Base-by-base conservation (phyloP, 768 basidiomycete genomes). In the Boletales sp. region DNA sequence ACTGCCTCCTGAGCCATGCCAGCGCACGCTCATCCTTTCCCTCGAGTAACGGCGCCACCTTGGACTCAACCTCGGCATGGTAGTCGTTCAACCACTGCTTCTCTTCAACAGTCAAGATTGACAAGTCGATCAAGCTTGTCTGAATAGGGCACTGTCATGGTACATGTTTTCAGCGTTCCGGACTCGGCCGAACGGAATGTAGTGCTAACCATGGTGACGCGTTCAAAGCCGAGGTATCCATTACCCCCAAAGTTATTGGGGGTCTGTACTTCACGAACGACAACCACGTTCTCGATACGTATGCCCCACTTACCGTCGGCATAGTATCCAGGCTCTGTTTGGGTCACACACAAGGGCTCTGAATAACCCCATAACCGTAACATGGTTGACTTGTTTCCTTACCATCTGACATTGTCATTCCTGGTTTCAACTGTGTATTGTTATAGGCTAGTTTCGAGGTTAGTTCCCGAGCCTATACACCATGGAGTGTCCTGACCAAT, bases 381-480 rank as follows among this genome's bases (percentile, higher is more conserved):
- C 30, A 42, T 18, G 1, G 6, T 8, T 14, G 37, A 4, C 4
- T 33, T 5, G 25, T 31, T 39, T 8, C 25, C 69, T 37, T 49
- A 80, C 82, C 81, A 60, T 97, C 96, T 0, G 92, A 93, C 21
- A 97, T 74, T 0, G 91, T 91, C 88, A 93, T 92, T 9, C 93
- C 92, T 6, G 80, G 74, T 63, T 90, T 88, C 50, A 97, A 67
- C 0, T 86, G 64, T 0, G 82, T 79, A 36, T 66, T 82, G 66
- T 94, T 91, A 65, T 83, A 84, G 0, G 76, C 84, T 82, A 54
- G 46, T 45, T 52, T 18, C 30, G 17, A n/a, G 4, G 15, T 64
- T 13, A 56, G 34, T 44, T 30, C 25, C 2, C 5, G 39, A 39
- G 13, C n/a, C 19, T 6, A 8, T 21, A n/a, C 9, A 4, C 30